Base-by-base conservation (phyloP, 2,329 filamentous ascomycete species). In the Akanthomyces uredinophilus region DNA sequence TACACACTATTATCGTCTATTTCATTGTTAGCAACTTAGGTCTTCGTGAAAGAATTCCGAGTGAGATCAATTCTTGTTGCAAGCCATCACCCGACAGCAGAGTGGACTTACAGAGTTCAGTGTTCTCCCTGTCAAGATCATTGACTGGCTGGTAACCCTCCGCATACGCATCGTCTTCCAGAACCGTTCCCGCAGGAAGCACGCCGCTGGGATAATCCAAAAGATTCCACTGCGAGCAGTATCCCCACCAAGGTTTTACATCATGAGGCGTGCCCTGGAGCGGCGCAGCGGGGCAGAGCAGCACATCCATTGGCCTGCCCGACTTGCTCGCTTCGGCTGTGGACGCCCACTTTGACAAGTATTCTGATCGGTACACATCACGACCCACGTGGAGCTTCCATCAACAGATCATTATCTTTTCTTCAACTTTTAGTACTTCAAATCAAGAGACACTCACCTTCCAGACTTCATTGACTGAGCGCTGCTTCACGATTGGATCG, bases 181-280 rank as follows among this genome's bases (percentile, higher is more conserved):
- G 53, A 14, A 65, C 64, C 39, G 35, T 63, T 2, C 65, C 65
- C 1, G 59, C 63, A 24, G 65, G 64, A 18, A 68, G 32, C 37
- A 66, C 65, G 27, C 60, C 66, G 66, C 55, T 79, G 1, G 86
- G 84, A 70, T 87, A 87, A 69, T 89, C 86, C 5, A 89, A 77
- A 56, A 88, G 65, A 68, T 89, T 89, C 83, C 85, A 89, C 64
- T 85, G 80, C 1, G 79, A 75, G 0, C 84, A 87, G 65, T 89
- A 90, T 1, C 79, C 79, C 85, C 85, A 89, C 74, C 66, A 86
- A 71, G 51, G 51, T 29, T 54, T 44, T 10, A 55, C 51, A 22
- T 57, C 69, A 67, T 81, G 66, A 67, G 83, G 20, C 68, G 70
- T 11, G 73, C 65, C 75, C 66, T 79, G 69, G 83, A 80, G 0